A percentile compares a stretch with the other conserved stretches of the same genome.
Evolutionary conservation across 1,139 yeast genomes (phyloP).

Genomic region (Kurtzmaniella quercitrusa): DNA sequence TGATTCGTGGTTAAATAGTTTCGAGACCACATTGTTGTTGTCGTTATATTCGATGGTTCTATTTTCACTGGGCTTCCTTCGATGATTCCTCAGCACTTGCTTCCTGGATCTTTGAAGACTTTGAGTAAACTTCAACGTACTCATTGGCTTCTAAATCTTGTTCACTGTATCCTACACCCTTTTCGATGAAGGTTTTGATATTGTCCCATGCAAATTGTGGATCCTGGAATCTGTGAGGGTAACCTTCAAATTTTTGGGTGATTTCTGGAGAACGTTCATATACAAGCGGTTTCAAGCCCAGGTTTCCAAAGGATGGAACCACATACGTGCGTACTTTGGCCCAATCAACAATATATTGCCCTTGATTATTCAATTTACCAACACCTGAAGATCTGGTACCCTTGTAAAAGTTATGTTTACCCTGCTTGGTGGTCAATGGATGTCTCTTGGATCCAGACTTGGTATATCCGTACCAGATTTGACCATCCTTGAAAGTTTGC

Average conservation of each 20-base stretch:
- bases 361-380: conserved; percentile 73
- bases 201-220: conserved; percentile 71
- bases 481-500: conserved; percentile 81
- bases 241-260: conserved; percentile 66
- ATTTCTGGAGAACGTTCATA: conserved; percentile 66
- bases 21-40: too few species aligned
- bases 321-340: conserved; percentile 85
- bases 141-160: conserved; percentile 35
- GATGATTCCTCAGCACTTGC: conserved; percentile 7
- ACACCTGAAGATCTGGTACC: conserved; percentile 96
- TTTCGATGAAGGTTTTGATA: conserved; percentile 68
- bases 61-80: neutral
- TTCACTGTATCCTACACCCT: conserved; percentile 52
- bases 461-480: conserved; percentile 73
- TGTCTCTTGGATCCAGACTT: conserved; percentile 83
- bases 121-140: conserved; percentile 43
- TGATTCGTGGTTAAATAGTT: neutral
- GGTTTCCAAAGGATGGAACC: conserved; percentile 56
- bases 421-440: conserved; percentile 86
- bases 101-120: conserved; percentile 8
- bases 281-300: conserved; percentile 69
- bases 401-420: conserved; percentile 89
- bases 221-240: conserved; percentile 66
- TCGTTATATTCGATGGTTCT: neutral
- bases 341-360: conserved; percentile 79